A percentile compares a stretch with the other conserved stretches of the same genome.
Conservation (phyloP, 1,284 basidiomycete genomes). For the Apiotrichum veenhuisii region DNA sequence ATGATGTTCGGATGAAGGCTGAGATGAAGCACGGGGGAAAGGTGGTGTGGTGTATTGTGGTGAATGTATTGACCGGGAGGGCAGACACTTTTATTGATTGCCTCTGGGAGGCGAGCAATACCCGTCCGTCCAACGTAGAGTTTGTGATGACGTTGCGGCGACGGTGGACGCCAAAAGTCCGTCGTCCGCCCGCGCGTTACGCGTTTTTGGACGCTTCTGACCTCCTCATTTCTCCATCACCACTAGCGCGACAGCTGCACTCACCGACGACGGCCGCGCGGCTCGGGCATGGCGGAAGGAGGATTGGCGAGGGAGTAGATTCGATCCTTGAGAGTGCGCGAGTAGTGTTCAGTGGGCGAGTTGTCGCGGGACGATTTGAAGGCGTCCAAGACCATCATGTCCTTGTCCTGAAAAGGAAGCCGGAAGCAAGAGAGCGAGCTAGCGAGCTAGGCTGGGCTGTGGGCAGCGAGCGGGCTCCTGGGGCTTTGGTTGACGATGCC, state of each 20-base stretch:
- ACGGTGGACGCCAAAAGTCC: no score
- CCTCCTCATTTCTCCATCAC: not conserved
- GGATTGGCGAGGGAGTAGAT: slow-evolving; percentile 6
- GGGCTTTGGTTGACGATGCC: no score
- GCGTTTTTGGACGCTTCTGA: no score
- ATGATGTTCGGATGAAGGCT: not conserved
- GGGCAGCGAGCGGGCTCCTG: no score
- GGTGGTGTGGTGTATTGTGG: not conserved
- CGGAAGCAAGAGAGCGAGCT: not conserved
- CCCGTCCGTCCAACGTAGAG: no score
- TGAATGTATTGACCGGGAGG: no score
- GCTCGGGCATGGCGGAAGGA: not conserved
- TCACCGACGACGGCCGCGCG: slow-evolving; percentile 10
- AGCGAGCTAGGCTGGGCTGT: no score
- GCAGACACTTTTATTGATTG: no score
- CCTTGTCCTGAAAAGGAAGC: not conserved
- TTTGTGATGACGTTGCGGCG: no score
- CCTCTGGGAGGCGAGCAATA: no score
- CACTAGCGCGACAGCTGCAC: no score
- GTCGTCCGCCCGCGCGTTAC: no score
- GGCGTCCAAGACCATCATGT: slow-evolving; percentile 8
- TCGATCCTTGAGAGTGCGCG: slow-evolving; percentile 7
- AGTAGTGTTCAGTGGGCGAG: slow-evolving; percentile 11
- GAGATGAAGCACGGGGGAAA: not conserved
- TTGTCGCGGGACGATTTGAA: not conserved